Evolutionary conservation across 2,329 filamentous ascomycete genomes (phyloP).

Genomic region (Trichophyton simii): DNA sequence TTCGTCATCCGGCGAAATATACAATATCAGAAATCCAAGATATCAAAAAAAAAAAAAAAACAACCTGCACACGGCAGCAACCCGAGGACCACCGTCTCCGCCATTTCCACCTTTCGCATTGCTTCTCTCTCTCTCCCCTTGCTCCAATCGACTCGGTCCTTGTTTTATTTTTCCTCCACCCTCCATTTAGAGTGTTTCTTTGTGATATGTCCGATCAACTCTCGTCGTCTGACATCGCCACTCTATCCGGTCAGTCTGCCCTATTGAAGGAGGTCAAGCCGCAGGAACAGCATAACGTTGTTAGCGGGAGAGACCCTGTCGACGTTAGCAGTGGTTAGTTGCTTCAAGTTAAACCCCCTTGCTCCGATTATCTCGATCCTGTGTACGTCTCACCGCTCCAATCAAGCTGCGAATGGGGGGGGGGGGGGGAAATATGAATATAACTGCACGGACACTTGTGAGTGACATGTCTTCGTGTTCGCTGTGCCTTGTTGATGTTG

Average conservation of each 20-base stretch:
- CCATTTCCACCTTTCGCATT: background rate
- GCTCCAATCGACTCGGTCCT: background rate
- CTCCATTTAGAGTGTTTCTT: background rate
- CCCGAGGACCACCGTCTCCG: background rate
- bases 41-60: background rate
- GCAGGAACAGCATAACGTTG: background rate
- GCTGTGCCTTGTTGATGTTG: background rate
- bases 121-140: background rate
- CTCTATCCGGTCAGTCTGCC: background rate
- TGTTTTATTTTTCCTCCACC: background rate
- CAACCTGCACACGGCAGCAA: background rate
- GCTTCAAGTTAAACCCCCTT: background rate
- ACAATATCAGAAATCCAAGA: background rate
- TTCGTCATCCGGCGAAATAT: background rate
- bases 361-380: background rate
- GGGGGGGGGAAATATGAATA: no score
- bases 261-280: background rate
- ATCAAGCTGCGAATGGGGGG: background rate
- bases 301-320: background rate
- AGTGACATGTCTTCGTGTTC: background rate
- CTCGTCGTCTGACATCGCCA: background rate
- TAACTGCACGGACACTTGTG: background rate
- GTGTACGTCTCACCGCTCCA: background rate
- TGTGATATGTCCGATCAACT: background rate
- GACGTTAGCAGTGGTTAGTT: background rate